These are phyloP conservation scores for Solanum chmielewskii DNA, from an alignment of 257 asterid species.

Conservation along the genomic window DNA sequence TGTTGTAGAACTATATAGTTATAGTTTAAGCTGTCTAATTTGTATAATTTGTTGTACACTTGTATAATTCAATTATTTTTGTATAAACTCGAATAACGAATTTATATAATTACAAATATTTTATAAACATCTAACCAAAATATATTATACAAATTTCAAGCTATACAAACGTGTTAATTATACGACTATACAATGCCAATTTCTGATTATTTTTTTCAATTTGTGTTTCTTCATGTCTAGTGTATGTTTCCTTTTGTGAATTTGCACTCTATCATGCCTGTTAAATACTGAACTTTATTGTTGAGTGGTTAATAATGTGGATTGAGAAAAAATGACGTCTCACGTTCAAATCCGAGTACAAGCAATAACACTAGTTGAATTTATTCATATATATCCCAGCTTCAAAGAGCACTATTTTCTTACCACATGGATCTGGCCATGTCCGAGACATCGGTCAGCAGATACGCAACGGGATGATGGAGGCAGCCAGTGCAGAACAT, in stretches of 20 bases:
- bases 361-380: not conserved
- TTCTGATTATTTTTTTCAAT: not conserved
- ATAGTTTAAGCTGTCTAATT: too few species aligned
- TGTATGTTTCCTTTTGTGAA: not conserved
- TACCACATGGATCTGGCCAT: conserved; percentile 96
- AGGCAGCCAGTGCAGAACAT: conserved; percentile 56
- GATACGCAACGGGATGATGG: conserved; percentile 87
- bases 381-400: not conserved
- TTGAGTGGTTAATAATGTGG: not conserved
- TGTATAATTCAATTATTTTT: too few species aligned
- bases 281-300: not conserved
- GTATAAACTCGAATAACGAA: too few species aligned
- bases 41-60: too few species aligned
- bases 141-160: too few species aligned
- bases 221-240: not conserved
- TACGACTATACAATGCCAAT: not conserved
- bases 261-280: not conserved
- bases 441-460: conserved; percentile 88
- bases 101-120: too few species aligned
- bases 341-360: not conserved
- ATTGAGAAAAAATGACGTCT: not conserved
- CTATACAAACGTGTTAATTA: too few species aligned
- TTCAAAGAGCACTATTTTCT: conserved; percentile 83
- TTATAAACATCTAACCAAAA: too few species aligned
- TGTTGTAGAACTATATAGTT: too few species aligned